phyloP scores from a whole-genome alignment of 1,139 yeast species.

The Yamadazyma buinensis region DNA sequence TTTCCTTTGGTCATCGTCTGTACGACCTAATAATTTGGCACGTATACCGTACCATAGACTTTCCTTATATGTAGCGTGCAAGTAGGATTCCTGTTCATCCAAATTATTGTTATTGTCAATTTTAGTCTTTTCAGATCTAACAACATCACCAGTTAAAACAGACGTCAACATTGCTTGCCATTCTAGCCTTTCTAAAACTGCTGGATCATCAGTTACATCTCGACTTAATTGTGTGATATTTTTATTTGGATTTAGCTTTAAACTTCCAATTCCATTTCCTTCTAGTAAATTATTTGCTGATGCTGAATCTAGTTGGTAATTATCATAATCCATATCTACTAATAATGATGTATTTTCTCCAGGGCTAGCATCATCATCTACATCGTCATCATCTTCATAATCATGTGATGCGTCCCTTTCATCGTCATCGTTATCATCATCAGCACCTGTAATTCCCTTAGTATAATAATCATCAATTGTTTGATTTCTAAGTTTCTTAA shows the following conservation, averaged over 20 bases:
- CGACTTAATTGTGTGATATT: conserved; percentile 39
- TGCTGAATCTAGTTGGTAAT: conserved; percentile 39
- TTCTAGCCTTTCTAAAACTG: conserved; percentile 76
- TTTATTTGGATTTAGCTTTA: conserved; percentile 29
- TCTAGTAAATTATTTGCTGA: conserved; percentile 36
- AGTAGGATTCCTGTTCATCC: conserved; percentile 45
- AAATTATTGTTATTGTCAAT: conserved; percentile 47
- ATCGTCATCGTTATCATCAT: conserved; percentile 21
- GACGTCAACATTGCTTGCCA: conserved; percentile 95
- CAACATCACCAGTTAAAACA: conserved; percentile 92
- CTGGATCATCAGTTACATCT: conserved; percentile 54
- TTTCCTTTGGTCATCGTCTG: conserved; percentile 75
- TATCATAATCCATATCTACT: conserved; percentile 42
- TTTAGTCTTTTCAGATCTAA: conserved; percentile 84
- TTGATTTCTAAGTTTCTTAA: conserved; percentile 62
- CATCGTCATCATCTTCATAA: conserved; percentile 24
- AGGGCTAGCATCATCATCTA: conserved; percentile 26
- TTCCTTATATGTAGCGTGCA: conserved; percentile 62
- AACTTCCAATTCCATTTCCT: conserved; percentile 15
- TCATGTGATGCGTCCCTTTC: conserved; percentile 18
- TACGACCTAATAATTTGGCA: conserved; percentile 78
- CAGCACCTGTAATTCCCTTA: conserved; percentile 50
- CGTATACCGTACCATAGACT: conserved; percentile 78
- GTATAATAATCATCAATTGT: conserved; percentile 68
- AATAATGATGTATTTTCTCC: conserved; percentile 34